These are phyloP conservation scores for Solanum ossicruentum DNA, from an alignment of 257 asterid genomes.

Conservation along the genomic window DNA sequence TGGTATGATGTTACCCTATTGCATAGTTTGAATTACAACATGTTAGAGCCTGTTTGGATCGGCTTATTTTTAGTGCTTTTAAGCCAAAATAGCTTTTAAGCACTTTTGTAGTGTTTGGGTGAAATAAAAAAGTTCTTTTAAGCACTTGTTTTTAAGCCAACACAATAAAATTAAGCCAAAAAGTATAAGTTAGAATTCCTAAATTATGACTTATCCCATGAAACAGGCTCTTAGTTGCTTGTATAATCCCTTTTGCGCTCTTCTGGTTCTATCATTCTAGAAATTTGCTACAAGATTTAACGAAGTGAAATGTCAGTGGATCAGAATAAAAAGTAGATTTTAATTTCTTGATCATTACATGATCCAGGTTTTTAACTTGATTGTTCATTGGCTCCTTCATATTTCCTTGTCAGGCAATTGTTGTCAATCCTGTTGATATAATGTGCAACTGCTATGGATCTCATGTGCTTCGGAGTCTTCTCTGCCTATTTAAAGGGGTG, in stretches of 20 bases:
- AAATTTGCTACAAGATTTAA: neutral
- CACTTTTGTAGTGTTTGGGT: neutral
- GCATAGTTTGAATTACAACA: neutral
- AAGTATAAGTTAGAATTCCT: neutral
- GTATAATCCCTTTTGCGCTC: neutral
- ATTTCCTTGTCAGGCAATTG: conserved; percentile 39
- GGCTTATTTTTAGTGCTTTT: neutral
- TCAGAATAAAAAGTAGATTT: neutral
- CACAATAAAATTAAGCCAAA: neutral
- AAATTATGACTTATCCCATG: neutral
- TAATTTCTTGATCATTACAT: neutral
- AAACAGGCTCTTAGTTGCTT: neutral
- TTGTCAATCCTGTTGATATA: conserved; percentile 51
- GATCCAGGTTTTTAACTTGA: neutral
- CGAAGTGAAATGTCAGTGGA: neutral
- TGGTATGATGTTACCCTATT: neutral
- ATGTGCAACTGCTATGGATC: conserved; percentile 95
- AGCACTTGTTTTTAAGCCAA: too few relatives aligned
- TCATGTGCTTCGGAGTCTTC: conserved; percentile 83
- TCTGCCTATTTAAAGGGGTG: conserved; percentile 81
- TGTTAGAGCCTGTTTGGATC: neutral
- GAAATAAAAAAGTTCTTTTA: neutral
- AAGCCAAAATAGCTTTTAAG: neutral
- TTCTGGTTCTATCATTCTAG: neutral
- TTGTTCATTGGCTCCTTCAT: neutral